Evolutionary conservation across 352 stramenopile genomes (phyloP).

Genomic region (Pythium sp.): DNA sequence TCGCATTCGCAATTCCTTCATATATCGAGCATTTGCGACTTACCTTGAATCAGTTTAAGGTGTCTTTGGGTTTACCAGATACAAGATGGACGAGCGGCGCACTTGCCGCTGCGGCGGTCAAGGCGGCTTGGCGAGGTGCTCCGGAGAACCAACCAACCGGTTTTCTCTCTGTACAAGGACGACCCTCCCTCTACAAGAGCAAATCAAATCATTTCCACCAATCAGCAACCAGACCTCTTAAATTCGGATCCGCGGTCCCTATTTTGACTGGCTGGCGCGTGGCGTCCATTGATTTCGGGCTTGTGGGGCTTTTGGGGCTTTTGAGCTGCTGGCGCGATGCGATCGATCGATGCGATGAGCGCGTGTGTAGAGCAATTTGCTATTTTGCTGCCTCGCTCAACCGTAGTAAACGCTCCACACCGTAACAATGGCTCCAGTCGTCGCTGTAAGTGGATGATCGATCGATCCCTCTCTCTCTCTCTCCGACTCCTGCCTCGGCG

Average conservation of each 20-base stretch:
- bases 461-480: not conserved
- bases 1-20: not conserved
- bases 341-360: not conserved
- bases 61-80: conserved; percentile 86
- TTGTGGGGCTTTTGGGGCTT: not conserved
- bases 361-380: conserved; percentile 17
- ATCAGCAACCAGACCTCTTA: conserved; percentile 15
- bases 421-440: conserved; percentile 48
- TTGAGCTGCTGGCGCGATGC: not conserved
- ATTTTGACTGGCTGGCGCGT: conserved; percentile 9
- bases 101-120: not conserved
- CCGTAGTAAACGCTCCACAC: conserved; percentile 26
- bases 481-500: not conserved
- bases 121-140: not conserved
- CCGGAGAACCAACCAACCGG: conserved; percentile 41
- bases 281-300: conserved; percentile 33
- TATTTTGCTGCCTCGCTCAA: conserved; percentile 29
- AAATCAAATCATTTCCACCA: conserved; percentile 28
- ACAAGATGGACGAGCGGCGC: conserved; percentile 68
- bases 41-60: conserved; percentile 94
- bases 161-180: conserved; percentile 48
- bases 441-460: conserved; percentile 35
- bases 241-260: not conserved
- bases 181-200: conserved; percentile 17
- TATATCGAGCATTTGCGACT: conserved; percentile 5